Base-by-base conservation (phyloP, 805 yeast species). In the Suhomyces canberraensis region DNA sequence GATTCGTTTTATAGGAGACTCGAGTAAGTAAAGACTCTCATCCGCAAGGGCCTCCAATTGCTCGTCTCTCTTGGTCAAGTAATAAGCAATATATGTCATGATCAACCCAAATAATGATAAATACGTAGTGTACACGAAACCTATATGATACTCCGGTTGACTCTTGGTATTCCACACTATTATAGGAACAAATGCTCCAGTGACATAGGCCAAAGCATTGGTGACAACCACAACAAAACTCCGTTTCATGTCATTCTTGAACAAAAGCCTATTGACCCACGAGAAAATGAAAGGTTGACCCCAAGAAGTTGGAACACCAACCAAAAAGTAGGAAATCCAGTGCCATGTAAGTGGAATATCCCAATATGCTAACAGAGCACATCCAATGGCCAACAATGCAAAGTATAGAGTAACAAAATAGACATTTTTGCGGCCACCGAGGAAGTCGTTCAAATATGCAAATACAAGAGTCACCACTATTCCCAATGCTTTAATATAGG, bases 251-350 rank as follows among this genome's bases (percentile, higher is more conserved):
- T 71, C 76, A 41, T 72, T 71, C 6, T 60, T 50, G 17, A 61
- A 60, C 14, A 77, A 49, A 17, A 69, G 47, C 25, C 75, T 58
- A 48, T 77, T 77, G 25, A 76, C 68, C 83, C 82, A 78, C 2
- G 78, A 61, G 41, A 69, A 76, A 11, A 76, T 72, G 44, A 72
- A 65, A 2, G 81, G 80, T 55, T 74, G 81, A 1, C 79, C 81
- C 70, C 69, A 69, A 3, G 72, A 49, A 0, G 71, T 58, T 8
- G 79, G 78, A 11, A 71, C 51, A 3, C 76, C 76, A 3, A 69
- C 52, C 31, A 75, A 42, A 44, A 67, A 75, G 50, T 73, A 78
- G 11, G 70, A 58, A 8, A 70, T 54, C 76, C 79, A 76, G 40
- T 75, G 77, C 25, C 69, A 63, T 1, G 73, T 73, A 9, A 46